Base-by-base conservation (phyloP, 2,329 filamentous ascomycete genomes). In the Epicoccum nigrum region DNA sequence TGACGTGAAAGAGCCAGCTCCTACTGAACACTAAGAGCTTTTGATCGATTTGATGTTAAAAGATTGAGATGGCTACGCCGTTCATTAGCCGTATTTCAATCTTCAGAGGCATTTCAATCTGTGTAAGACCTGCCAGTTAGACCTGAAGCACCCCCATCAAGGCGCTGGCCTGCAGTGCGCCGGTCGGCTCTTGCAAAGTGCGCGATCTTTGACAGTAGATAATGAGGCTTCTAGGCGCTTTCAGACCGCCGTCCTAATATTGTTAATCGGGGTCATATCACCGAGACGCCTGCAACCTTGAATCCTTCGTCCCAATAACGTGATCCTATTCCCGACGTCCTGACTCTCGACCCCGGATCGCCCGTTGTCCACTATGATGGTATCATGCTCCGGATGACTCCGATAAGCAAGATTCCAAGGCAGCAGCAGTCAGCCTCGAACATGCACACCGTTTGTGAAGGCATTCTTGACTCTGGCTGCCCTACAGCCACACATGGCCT, bases 401-500 rank as follows among this genome's bases (percentile, higher is more conserved):
- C 51, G 52, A 54, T 54, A 54, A 58, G 56, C 49, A 54, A 17
- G 31, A 11, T 40, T 44, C n/a, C 33, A 49, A 59, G 55, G 54
- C 50, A 49, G 37, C 50, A 54, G 40, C 49, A 52, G 47, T 50
- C 45, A 52, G 48, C 41, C 45, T 55, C 39, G 33, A 45, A 17
- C n/a, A 19, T 45, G 54, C 56, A 59, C 56, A 59, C 58, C 54
- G 52, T 59, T 59, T 42, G 35, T 41, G 17, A 28, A 42, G 38
- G 31, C n/a, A 30, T 43, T 38, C 28, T 19, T 34, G 31, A 27
- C 46, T 43, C 16, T 20, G 21, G 20, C 21, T 28, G 32, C 20
- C 43, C 17, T 43, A 39, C 41, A 39, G 38, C 43, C 49, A 34
- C 38, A 33, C 6, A 38, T 44, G 30, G 40, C 44, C 41, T 37